Percentiles rank a stretch among this genome's conserved stretches.
Conservation (phyloP, 169 alveolate genomes). For the Eimeria mitis region DNA sequence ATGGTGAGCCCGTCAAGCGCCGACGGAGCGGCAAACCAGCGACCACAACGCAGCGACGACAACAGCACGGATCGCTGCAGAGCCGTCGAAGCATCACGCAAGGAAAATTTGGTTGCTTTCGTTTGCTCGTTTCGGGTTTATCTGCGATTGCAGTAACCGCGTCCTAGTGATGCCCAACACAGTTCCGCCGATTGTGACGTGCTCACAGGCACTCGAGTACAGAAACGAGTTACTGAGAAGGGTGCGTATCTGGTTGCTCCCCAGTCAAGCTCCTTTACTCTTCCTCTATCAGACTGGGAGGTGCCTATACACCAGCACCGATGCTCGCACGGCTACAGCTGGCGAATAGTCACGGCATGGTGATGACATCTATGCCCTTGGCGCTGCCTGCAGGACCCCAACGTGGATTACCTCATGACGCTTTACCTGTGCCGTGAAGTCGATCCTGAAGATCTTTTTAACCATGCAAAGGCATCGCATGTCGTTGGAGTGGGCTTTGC, state of each 20-base stretch:
- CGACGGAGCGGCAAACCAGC: neutral
- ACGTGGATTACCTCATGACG: conserved; percentile 82
- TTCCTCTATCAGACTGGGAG: neutral
- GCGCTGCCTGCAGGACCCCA: conserved; percentile 73
- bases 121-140: neutral
- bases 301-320: neutral
- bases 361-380: neutral
- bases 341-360: neutral
- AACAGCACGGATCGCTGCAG: neutral
- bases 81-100: neutral
- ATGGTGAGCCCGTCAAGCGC: conserved; percentile 57
- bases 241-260: conserved; percentile 38
- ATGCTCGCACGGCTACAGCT: neutral
- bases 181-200: conserved; percentile 80
- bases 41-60: neutral
- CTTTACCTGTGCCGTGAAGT: conserved; percentile 80
- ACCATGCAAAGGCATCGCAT: conserved; percentile 69
- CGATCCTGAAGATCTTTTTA: conserved; percentile 57
- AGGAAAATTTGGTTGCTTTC: neutral
- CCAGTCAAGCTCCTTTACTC: neutral
- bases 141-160: conserved; percentile 39
- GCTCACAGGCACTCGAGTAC: conserved; percentile 80
- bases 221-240: conserved; percentile 37
- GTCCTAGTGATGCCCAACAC: conserved; percentile 85
- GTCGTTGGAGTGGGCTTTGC: conserved; percentile 73